These are phyloP conservation scores for Gossypium gossypioides DNA, from an alignment of 441 rosid species.

Conservation along the genomic window DNA sequence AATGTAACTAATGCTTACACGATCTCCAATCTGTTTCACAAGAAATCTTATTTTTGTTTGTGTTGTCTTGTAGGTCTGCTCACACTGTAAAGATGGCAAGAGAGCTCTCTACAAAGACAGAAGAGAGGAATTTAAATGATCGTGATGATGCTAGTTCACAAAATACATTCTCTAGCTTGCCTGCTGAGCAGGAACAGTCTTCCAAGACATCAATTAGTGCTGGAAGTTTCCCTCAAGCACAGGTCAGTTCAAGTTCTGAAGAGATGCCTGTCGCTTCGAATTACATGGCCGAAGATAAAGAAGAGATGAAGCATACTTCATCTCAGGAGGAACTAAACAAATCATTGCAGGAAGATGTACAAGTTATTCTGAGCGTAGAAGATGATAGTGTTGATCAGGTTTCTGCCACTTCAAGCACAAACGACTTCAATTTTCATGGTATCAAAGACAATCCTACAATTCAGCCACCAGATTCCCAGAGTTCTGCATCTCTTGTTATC, in stretches of 20 bases:
- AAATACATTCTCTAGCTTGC: slow-evolving; percentile 79
- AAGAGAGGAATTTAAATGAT: slow-evolving; percentile 80
- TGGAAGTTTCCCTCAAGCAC: slow-evolving; percentile 91
- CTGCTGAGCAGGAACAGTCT: slow-evolving; percentile 80
- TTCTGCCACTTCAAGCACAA: slow-evolving; percentile 48
- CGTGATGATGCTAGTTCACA: slow-evolving; percentile 75
- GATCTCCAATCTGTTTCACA: slow-evolving; percentile 13
- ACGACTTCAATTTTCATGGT: slow-evolving; percentile 39
- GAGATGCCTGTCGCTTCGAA: slow-evolving; percentile 44
- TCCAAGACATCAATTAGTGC: slow-evolving; percentile 70
- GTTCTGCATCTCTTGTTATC: slow-evolving; percentile 53
- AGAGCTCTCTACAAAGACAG: slow-evolving; percentile 61
- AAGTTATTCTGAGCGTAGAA: slow-evolving; percentile 40
- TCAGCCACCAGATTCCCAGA: slow-evolving; percentile 58
- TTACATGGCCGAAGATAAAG: slow-evolving; percentile 40
- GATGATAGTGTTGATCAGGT: slow-evolving; percentile 40
- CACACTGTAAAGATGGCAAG: slow-evolving; percentile 86
- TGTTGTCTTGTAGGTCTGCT: slow-evolving; percentile 64
- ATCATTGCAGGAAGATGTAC: slow-evolving; percentile 37
- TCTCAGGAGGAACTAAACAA: slow-evolving; percentile 42
- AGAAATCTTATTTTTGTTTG: background rate
- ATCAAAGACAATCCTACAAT: slow-evolving; percentile 28
- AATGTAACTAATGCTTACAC: slow-evolving; percentile 8
- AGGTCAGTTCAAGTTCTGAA: slow-evolving; percentile 83
- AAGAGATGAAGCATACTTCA: slow-evolving; percentile 30